These are phyloP conservation scores for Venturia oleaginea DNA, from an alignment of 2,329 filamentous ascomycete genomes.

Conservation along the genomic window DNA sequence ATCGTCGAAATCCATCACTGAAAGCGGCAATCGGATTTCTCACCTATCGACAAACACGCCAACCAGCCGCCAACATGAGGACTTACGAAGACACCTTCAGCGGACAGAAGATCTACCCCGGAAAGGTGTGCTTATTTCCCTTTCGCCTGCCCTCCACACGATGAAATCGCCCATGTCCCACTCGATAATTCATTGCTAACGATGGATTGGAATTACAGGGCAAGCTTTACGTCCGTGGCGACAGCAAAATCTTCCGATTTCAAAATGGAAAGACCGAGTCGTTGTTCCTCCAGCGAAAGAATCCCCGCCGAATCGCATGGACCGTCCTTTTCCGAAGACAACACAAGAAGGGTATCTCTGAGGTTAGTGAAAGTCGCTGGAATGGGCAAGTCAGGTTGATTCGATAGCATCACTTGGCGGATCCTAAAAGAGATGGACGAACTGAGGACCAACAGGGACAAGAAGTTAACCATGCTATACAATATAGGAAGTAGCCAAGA, in stretches of 20 bases:
- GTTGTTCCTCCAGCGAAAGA: constrained; percentile 99
- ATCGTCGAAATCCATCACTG: not conserved
- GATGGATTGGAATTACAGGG: constrained; percentile 52
- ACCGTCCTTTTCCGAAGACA: constrained; percentile 96
- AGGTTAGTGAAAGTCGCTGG: constrained; percentile 58
- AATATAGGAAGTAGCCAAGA: constrained; percentile 93
- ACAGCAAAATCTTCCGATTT: constrained; percentile 99
- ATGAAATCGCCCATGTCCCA: constrained; percentile 6
- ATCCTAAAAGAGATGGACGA: not conserved
- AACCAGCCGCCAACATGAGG: constrained; percentile 48
- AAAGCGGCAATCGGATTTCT: not conserved
- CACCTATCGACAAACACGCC: constrained; percentile 2
- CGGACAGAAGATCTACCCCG: constrained; percentile 70
- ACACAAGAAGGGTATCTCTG: constrained; percentile 99
- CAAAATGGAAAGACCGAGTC: constrained; percentile 99
- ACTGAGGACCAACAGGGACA: not conserved
- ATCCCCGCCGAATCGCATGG: constrained; percentile 98
- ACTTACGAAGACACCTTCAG: constrained; percentile 73
- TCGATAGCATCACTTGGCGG: not conserved
- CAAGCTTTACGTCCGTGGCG: constrained; percentile 98
- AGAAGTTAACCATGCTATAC: constrained; percentile 7
- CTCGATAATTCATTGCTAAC: not conserved
- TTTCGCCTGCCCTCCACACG: not conserved
- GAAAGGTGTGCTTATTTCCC: constrained; percentile 54
- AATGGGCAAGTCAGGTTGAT: not conserved